Evolutionary conservation across 805 yeast species (phyloP).

Genomic region (Babjeviella inositovora): DNA sequence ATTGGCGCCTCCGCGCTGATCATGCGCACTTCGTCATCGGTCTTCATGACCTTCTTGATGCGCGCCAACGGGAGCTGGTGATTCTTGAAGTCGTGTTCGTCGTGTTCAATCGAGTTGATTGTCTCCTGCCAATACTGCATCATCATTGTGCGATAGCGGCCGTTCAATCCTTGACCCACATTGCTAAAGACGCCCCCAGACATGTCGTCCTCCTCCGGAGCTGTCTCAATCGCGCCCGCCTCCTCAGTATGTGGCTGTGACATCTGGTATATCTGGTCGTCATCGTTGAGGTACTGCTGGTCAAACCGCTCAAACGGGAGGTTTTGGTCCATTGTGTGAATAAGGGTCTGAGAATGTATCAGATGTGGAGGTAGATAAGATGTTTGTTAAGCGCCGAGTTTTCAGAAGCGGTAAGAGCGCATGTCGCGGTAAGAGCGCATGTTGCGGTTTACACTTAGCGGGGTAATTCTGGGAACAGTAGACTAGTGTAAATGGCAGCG

Average conservation of each 20-base stretch:
- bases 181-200: constrained; percentile 64
- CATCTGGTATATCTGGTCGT: constrained; percentile 1
- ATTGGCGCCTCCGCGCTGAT: constrained; percentile 98
- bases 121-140: constrained; percentile 97
- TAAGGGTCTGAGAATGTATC: too few species aligned
- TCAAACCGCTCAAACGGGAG: constrained; percentile 1
- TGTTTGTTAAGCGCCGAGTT: too few species aligned
- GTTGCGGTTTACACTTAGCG: too few species aligned
- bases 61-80: constrained; percentile 93
- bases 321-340: too few species aligned
- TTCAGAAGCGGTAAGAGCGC: too few species aligned
- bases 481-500: too few species aligned
- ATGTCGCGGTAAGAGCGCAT: too few species aligned
- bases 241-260: constrained; percentile 5
- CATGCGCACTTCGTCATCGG: constrained; percentile 95
- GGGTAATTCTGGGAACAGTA: too few species aligned
- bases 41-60: constrained; percentile 94
- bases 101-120: constrained; percentile 77
- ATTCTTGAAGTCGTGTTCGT: constrained; percentile 81
- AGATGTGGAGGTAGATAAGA: too few species aligned
- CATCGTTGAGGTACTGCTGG: constrained; percentile 1
- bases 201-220: too few species aligned
- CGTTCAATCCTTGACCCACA: constrained; percentile 84
- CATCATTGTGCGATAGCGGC: constrained; percentile 74
- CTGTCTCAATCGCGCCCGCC: constrained; percentile 20